These are phyloP conservation scores for Phytophthora hibernalis DNA, from an alignment of 352 stramenopile species.

Conservation along the genomic window DNA sequence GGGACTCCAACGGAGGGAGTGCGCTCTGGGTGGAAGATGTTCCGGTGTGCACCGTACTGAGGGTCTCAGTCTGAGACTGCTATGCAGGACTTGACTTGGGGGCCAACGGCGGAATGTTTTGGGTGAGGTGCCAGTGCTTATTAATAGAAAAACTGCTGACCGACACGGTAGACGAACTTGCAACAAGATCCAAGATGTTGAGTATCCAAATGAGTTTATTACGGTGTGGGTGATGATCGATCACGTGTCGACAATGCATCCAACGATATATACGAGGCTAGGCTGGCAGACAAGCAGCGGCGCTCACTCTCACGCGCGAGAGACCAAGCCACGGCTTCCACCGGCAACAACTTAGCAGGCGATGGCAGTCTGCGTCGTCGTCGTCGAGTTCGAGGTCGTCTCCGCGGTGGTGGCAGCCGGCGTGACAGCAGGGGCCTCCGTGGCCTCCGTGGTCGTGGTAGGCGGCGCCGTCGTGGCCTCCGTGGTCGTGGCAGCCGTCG, in stretches of 20 bases:
- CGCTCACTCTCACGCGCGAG: neutral
- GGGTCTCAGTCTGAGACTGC: too few relatives aligned
- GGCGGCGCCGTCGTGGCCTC: conserved; percentile 3
- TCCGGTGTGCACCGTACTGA: too few relatives aligned
- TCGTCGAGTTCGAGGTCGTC: conserved; percentile 24
- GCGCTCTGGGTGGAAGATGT: too few relatives aligned
- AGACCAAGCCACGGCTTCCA: neutral
- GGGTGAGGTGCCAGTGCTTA: too few relatives aligned
- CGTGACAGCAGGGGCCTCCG: conserved; percentile 1
- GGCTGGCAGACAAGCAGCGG: neutral
- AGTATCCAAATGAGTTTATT: neutral
- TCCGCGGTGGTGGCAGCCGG: conserved; percentile 13
- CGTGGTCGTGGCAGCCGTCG: conserved; percentile 7
- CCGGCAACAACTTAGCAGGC: conserved; percentile 22
- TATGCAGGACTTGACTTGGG: too few relatives aligned
- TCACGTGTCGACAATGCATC: neutral
- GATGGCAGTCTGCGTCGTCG: conserved; percentile 9
- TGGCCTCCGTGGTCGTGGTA: conserved; percentile 2
- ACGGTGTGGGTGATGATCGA: neutral
- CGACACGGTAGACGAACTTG: too few relatives aligned
- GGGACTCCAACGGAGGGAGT: too few relatives aligned
- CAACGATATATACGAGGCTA: conserved; percentile 1
- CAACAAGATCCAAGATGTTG: neutral
- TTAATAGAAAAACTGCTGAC: too few relatives aligned
- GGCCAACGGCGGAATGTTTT: too few relatives aligned